Conservation (phyloP, 345 rosid species). For the Eucalyptus cloeziana region DNA sequence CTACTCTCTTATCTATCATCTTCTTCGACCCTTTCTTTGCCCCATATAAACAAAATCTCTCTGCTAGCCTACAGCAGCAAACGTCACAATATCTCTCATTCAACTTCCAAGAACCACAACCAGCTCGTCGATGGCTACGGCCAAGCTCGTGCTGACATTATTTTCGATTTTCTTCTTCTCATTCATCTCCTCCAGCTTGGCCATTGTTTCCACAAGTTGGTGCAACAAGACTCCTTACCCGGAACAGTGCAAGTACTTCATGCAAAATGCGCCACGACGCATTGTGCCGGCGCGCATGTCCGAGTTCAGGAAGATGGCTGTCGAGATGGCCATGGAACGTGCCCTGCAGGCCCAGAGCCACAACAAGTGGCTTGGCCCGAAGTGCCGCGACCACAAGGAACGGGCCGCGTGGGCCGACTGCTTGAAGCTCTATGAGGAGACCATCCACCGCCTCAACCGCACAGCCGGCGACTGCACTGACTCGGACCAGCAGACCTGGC, state of each 20-base stretch:
- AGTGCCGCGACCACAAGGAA: conserved; percentile 12
- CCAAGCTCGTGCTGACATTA: background rate
- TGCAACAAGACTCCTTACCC: conserved; percentile 80
- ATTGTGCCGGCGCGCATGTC: conserved; percentile 18
- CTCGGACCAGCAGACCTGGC: conserved; percentile 82
- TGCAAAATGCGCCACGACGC: background rate
- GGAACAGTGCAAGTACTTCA: conserved; percentile 43
- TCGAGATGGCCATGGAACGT: conserved; percentile 37
- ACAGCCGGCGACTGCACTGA: conserved; percentile 39
- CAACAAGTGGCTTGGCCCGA: conserved; percentile 4
- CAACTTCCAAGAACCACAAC: background rate
- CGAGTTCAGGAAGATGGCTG: conserved; percentile 34
- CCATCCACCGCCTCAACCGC: conserved; percentile 47
- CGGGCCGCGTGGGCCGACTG: conserved; percentile 57
- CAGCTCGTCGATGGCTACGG: background rate
- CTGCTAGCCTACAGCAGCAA: background rate
- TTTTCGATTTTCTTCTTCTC: background rate
- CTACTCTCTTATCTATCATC: background rate
- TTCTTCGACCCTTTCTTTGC: background rate
- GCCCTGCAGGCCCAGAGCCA: conserved; percentile 20
- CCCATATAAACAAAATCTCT: background rate
- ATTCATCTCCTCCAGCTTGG: background rate
- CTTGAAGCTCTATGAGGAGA: conserved; percentile 37
- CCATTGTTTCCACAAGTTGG: conserved; percentile 17
- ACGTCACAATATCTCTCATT: background rate